Conservation (phyloP, 2,329 filamentous ascomycete genomes). For the Cephalotrichum gorgonifer region DNA sequence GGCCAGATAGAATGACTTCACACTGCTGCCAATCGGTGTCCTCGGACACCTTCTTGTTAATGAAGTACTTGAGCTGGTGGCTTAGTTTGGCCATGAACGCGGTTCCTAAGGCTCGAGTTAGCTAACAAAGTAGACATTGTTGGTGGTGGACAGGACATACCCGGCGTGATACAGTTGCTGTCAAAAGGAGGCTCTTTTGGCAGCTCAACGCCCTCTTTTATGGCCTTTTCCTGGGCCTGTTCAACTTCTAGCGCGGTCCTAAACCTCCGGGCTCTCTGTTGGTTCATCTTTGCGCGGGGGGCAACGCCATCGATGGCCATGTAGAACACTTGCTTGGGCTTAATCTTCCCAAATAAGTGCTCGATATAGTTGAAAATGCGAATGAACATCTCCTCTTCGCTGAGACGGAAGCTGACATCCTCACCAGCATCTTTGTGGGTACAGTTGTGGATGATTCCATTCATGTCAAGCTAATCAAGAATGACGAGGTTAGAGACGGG, state of each 20-base stretch:
- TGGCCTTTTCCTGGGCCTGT: constrained; percentile 81
- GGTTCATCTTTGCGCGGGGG: constrained; percentile 98
- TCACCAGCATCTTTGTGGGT: constrained; percentile 89
- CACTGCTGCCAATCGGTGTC: constrained; percentile 96
- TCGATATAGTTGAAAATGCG: constrained; percentile 99
- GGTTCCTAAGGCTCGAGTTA: constrained; percentile 39
- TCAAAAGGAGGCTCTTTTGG: constrained; percentile 94
- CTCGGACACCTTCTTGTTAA: constrained; percentile 97
- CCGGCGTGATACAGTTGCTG: constrained; percentile 98
- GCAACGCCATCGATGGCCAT: constrained; percentile 99
- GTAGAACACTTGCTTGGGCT: constrained; percentile 96
- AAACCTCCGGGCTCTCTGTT: constrained; percentile 91
- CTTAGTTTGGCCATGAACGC: constrained; percentile 97
- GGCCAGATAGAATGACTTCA: constrained; percentile 90
- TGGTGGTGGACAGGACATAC: constrained; percentile 21
- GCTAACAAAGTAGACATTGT: neutral
- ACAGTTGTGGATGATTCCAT: constrained; percentile 99
- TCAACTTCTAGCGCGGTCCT: constrained; percentile 88
- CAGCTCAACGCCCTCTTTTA: constrained; percentile 80
- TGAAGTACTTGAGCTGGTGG: constrained; percentile 90
- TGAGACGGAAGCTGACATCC: constrained; percentile 83
- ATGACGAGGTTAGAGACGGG: constrained; percentile 19
- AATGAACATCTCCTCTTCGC: constrained; percentile 99
- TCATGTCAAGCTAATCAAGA: constrained; percentile 72
- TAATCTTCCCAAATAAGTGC: constrained; percentile 96